Evolutionary conservation across 306 rosid species (phyloP).

Genomic region (Coriaria nepalensis): DNA sequence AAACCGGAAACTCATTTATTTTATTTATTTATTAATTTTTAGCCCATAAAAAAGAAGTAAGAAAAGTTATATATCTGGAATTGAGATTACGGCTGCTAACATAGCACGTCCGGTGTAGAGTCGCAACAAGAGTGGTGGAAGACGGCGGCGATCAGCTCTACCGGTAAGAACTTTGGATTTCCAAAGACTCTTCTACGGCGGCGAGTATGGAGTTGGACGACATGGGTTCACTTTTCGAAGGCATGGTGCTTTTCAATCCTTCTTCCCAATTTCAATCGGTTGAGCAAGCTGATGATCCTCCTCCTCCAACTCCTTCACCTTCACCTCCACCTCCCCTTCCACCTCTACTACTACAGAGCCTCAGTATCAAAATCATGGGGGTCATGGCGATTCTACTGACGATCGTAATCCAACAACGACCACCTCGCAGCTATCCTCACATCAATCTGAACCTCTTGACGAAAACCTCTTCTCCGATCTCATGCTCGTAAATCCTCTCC

Average conservation of each 20-base stretch:
- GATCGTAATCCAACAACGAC: constrained; percentile 3
- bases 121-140: too few species aligned
- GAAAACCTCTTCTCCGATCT: constrained; percentile 75
- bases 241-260: constrained; percentile 57
- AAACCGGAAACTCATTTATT: too few species aligned
- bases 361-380: too few species aligned
- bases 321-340: background rate
- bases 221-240: constrained; percentile 67
- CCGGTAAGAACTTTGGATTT: too few species aligned
- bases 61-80: too few species aligned
- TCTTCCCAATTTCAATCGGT: constrained; percentile 13
- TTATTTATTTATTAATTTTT: too few species aligned
- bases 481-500: constrained; percentile 36
- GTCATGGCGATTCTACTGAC: too few species aligned
- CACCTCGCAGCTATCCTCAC: constrained; percentile 4
- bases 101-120: too few species aligned
- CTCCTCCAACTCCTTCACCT: constrained; percentile 5
- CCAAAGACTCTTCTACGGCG: too few species aligned
- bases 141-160: too few species aligned
- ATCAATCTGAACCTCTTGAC: constrained; percentile 46
- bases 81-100: too few species aligned
- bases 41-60: too few species aligned
- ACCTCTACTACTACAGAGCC: background rate
- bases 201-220: constrained; percentile 15
- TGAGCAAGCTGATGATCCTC: constrained; percentile 7